Percentiles rank a stretch among this genome's conserved stretches.
phyloP scores from a whole-genome alignment of 345 rosid genomes.

The Erysimum cheiranthoides region DNA sequence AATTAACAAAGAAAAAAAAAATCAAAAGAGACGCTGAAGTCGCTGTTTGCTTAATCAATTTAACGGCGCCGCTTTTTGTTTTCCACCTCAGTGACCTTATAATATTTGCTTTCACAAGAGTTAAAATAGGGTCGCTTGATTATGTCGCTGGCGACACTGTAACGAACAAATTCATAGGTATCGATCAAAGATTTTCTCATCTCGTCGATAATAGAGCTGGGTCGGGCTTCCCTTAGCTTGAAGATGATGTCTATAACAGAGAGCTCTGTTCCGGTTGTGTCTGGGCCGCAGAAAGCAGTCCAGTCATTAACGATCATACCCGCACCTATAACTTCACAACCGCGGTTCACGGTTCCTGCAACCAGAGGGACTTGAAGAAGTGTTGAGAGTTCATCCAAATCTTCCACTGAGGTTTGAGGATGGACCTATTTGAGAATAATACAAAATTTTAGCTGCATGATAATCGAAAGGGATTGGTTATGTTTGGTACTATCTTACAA shows the following conservation, averaged over 20 bases:
- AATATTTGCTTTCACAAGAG: no score
- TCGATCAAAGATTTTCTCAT: constrained; percentile 93
- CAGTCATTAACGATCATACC: constrained; percentile 92
- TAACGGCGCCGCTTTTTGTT: no score
- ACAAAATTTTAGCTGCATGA: no score
- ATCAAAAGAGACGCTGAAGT: no score
- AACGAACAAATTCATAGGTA: no score
- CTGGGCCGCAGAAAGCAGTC: constrained; percentile 89
- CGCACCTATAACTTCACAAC: constrained; percentile 83
- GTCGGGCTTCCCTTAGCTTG: constrained; percentile 93
- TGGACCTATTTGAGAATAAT: constrained; percentile 80
- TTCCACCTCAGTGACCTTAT: no score
- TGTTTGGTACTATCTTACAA: constrained; percentile 63
- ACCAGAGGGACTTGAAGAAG: constrained; percentile 81
- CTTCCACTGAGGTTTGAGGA: constrained; percentile 93
- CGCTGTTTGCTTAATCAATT: no score
- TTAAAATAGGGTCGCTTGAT: no score
- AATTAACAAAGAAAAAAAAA: no score
- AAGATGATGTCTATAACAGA: constrained; percentile 89
- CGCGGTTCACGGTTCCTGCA: constrained; percentile 87
- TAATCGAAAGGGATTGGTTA: background rate
- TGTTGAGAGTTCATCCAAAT: constrained; percentile 91
- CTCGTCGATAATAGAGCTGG: constrained; percentile 78
- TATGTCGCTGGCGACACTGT: no score
- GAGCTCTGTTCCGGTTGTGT: constrained; percentile 91